Conservation (phyloP, 768 basidiomycete species). For the Hericium erinaceus region DNA sequence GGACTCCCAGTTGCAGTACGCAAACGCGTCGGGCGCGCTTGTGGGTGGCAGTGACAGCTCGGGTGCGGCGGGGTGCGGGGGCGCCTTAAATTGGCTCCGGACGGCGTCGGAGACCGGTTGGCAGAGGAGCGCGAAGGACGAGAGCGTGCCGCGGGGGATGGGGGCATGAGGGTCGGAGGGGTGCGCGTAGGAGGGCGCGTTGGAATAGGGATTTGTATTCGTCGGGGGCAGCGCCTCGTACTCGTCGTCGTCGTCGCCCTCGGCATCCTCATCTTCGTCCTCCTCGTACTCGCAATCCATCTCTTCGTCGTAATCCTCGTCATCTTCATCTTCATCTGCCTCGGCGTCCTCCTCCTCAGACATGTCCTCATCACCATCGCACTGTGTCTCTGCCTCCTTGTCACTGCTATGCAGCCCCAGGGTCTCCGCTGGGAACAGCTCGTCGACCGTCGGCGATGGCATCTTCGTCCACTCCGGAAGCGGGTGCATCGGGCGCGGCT, state of each 20-base stretch:
- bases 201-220: not conserved
- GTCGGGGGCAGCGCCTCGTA: not conserved
- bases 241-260: not conserved
- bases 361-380: slow-evolving; percentile 4
- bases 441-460: slow-evolving; percentile 4
- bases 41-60: too few species aligned
- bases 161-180: not conserved
- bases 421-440: not conserved
- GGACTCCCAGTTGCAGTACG: too few species aligned
- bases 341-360: slow-evolving; percentile 10
- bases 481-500: slow-evolving; percentile 9
- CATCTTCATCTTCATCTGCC: slow-evolving; percentile 1
- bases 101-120: slow-evolving; percentile 10
- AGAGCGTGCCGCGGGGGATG: slow-evolving; percentile 5
- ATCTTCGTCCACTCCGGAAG: slow-evolving; percentile 11
- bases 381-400: slow-evolving; percentile 4
- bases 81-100: slow-evolving; percentile 6
- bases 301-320: slow-evolving; percentile 3
- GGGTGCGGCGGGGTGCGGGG: not conserved
- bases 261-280: slow-evolving; percentile 3
- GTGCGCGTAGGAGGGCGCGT: not conserved
- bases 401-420: not conserved
- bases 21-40: too few species aligned
- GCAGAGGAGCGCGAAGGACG: slow-evolving; percentile 9
- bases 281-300: slow-evolving; percentile 1